These are phyloP conservation scores for Sugiyamaella novakii DNA, from an alignment of 1,139 yeast species.

Conservation along the genomic window DNA sequence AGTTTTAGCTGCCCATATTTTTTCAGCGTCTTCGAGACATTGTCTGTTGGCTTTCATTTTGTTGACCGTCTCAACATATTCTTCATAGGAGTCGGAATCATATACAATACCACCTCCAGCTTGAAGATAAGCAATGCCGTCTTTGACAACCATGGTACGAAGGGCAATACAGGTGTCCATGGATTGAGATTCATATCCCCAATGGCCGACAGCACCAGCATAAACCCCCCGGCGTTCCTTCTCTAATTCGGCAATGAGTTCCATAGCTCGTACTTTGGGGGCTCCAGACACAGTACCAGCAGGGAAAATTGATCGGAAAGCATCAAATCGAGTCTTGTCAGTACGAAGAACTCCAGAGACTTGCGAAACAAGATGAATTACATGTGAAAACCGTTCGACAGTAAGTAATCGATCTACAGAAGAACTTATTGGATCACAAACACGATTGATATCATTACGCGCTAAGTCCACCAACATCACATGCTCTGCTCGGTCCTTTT, in stretches of 20 bases:
- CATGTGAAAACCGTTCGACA: constrained; percentile 95
- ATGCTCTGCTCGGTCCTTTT: constrained; percentile 95
- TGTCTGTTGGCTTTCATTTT: constrained; percentile 93
- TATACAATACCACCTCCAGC: constrained; percentile 98
- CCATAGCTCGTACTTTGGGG: constrained; percentile 97
- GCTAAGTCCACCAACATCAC: constrained; percentile 98
- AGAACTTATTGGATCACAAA: constrained; percentile 85
- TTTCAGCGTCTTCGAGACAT: constrained; percentile 88
- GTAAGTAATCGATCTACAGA: constrained; percentile 85
- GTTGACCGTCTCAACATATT: constrained; percentile 94
- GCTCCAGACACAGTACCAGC: constrained; percentile 99
- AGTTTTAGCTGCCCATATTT: constrained; percentile 58
- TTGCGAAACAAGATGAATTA: constrained; percentile 92
- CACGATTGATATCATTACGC: constrained; percentile 89
- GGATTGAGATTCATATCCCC: constrained; percentile 90
- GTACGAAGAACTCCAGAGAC: constrained; percentile 86
- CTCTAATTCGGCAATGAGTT: constrained; percentile 84
- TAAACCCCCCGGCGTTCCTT: constrained; percentile 92
- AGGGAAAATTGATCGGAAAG: constrained; percentile 95
- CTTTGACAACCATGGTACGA: constrained; percentile 93
- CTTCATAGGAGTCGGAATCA: constrained; percentile 94
- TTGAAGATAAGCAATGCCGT: constrained; percentile 87
- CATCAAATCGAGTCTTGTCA: constrained; percentile 90
- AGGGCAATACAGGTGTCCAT: constrained; percentile 98
- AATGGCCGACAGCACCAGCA: constrained; percentile 99